These are phyloP conservation scores for Dactylellina sp. DNA, from an alignment of 2,329 filamentous ascomycete species.

Conservation along the genomic window DNA sequence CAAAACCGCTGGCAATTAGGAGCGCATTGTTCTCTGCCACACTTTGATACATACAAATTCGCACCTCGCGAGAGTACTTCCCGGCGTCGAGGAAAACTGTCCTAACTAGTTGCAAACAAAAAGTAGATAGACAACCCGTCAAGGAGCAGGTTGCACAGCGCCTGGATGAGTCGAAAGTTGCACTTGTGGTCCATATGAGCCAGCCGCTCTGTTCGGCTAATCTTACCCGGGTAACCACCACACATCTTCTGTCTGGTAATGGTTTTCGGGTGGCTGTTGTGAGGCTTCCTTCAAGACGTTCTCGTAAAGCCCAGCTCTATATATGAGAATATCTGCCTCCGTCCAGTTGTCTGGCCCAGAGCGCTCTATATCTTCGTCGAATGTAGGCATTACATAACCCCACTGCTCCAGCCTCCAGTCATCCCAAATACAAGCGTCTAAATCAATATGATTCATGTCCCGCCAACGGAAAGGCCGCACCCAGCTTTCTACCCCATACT, in stretches of 20 bases:
- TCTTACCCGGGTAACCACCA: slow-evolving; percentile 1
- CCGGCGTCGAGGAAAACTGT: too few relatives aligned
- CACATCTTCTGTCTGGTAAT: background rate
- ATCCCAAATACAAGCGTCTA: slow-evolving; percentile 38
- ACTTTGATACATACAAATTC: too few relatives aligned
- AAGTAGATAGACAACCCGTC: too few relatives aligned
- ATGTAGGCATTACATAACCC: slow-evolving; percentile 23
- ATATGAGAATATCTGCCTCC: background rate
- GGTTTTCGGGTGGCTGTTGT: background rate
- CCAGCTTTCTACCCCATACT: slow-evolving; percentile 5
- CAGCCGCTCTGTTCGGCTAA: background rate
- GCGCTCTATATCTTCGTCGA: background rate
- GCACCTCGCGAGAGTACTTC: too few relatives aligned
- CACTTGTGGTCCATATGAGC: background rate
- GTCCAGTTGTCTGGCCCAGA: background rate
- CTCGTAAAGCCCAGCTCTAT: background rate
- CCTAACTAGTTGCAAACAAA: too few relatives aligned
- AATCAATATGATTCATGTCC: slow-evolving; percentile 12
- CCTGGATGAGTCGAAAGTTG: background rate
- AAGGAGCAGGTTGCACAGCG: too few relatives aligned
- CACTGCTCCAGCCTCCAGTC: slow-evolving; percentile 38
- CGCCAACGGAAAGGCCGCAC: slow-evolving; percentile 1
- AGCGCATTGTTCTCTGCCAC: too few relatives aligned
- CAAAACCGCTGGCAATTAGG: too few relatives aligned
- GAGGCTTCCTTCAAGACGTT: background rate